Evolutionary conservation across 257 asterid genomes (phyloP).

Genomic region (Knoxia roxburghii): DNA sequence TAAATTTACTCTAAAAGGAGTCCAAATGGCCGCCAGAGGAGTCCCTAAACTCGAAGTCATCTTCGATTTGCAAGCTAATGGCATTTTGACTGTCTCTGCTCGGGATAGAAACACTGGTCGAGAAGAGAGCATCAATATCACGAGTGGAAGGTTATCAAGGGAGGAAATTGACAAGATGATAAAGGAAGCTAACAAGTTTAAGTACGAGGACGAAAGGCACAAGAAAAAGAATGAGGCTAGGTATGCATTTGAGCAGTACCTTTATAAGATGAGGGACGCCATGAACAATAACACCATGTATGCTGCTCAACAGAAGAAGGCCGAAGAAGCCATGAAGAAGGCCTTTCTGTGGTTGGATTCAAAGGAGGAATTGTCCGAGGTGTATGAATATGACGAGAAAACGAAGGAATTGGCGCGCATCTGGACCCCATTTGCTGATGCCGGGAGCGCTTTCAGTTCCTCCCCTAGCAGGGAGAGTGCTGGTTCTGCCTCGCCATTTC

Average conservation of each 20-base stretch:
- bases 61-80: too few species aligned
- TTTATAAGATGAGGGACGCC: too few species aligned
- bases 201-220: too few species aligned
- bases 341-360: conserved; percentile 7
- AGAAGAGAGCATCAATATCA: background rate
- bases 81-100: too few species aligned
- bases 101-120: too few species aligned
- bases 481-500: background rate
- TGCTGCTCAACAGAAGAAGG: background rate
- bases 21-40: too few species aligned
- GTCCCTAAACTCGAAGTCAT: background rate
- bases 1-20: too few species aligned
- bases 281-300: background rate
- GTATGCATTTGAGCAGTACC: too few species aligned
- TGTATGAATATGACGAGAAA: background rate
- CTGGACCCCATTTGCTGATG: background rate
- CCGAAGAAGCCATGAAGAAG: background rate
- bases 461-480: conserved; percentile 2
- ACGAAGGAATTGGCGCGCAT: background rate
- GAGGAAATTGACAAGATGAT: too few species aligned
- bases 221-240: too few species aligned
- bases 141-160: background rate
- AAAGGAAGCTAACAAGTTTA: too few species aligned
- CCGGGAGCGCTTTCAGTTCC: too few species aligned
- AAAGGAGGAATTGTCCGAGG: background rate